Evolutionary conservation across 2,329 filamentous ascomycete species (phyloP).

Genomic region (Ophiocordyceps robertsii): DNA sequence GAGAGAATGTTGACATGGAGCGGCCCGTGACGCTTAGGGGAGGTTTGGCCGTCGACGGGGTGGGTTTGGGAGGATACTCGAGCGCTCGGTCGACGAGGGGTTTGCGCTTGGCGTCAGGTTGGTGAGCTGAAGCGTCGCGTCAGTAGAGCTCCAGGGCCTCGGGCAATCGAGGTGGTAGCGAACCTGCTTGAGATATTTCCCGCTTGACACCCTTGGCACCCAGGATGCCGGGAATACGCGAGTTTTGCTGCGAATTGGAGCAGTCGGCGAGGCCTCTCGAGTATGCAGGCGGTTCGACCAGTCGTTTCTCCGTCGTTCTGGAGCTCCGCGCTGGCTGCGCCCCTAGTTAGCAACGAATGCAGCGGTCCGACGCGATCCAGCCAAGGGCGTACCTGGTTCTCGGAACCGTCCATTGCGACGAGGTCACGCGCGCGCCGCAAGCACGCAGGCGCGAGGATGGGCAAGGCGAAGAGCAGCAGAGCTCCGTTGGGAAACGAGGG

Average conservation of each 20-base stretch:
- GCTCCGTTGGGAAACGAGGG: slow-evolving; percentile 15
- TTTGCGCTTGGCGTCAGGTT: slow-evolving; percentile 48
- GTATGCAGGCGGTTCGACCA: slow-evolving; percentile 15
- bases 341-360: neutral
- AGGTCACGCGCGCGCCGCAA: slow-evolving; percentile 10
- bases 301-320: slow-evolving; percentile 13
- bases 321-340: slow-evolving; percentile 14
- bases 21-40: slow-evolving; percentile 31
- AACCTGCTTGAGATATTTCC: slow-evolving; percentile 30
- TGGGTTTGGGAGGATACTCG: slow-evolving; percentile 28
- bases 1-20: slow-evolving; percentile 19
- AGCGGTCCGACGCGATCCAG: neutral
- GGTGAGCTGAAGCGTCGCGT: slow-evolving; percentile 23
- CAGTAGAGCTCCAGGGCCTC: neutral
- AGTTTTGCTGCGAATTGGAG: slow-evolving; percentile 47
- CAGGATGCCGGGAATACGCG: slow-evolving; percentile 30
- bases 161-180: neutral
- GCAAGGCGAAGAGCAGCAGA: slow-evolving; percentile 23
- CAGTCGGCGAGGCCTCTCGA: slow-evolving; percentile 34
- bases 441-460: slow-evolving; percentile 13
- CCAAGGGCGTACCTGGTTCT: slow-evolving; percentile 14
- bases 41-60: slow-evolving; percentile 12
- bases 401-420: slow-evolving; percentile 17
- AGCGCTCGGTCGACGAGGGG: slow-evolving; percentile 40
- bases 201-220: slow-evolving; percentile 36